phyloP scores from a whole-genome alignment of 2,329 filamentous ascomycete genomes.

The Arthrobotrys pseudoclavata region DNA sequence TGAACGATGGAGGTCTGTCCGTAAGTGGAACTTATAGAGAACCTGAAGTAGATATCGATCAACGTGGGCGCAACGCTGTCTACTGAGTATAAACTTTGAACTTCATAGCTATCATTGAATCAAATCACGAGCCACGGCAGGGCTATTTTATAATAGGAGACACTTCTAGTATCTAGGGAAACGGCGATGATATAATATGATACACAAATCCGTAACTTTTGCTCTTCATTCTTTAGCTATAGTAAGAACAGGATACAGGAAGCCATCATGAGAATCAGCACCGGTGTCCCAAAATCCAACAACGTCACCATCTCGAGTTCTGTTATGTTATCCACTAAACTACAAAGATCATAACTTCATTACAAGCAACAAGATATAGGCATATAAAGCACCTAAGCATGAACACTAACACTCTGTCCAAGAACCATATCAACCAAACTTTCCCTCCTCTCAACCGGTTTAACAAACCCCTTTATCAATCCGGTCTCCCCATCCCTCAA shows the following conservation, averaged over 20 bases:
- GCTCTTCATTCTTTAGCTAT: background rate
- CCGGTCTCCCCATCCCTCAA: conserved; percentile 66
- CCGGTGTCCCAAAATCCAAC: conserved; percentile 20
- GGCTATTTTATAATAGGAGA: too few species aligned
- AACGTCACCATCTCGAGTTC: background rate
- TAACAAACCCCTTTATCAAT: conserved; percentile 64
- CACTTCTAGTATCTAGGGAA: background rate
- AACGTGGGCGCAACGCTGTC: background rate
- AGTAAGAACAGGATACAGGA: background rate
- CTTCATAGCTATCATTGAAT: background rate
- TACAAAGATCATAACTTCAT: conserved; percentile 19
- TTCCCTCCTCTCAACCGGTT: conserved; percentile 17
- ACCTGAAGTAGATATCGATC: background rate
- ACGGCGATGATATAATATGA: background rate
- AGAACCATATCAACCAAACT: conserved; percentile 41
- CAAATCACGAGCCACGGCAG: too few species aligned
- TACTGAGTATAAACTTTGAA: too few species aligned
- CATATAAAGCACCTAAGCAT: conserved; percentile 20
- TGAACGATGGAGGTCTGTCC: too few species aligned
- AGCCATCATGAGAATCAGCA: conserved; percentile 1
- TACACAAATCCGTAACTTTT: conserved; percentile 3
- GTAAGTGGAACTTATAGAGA: too few species aligned
- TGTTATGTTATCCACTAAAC: background rate
- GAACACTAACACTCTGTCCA: conserved; percentile 31
- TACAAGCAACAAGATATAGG: background rate